These are phyloP conservation scores for Calonectria multiphialidica DNA, from an alignment of 2,329 filamentous ascomycete species.

Conservation along the genomic window DNA sequence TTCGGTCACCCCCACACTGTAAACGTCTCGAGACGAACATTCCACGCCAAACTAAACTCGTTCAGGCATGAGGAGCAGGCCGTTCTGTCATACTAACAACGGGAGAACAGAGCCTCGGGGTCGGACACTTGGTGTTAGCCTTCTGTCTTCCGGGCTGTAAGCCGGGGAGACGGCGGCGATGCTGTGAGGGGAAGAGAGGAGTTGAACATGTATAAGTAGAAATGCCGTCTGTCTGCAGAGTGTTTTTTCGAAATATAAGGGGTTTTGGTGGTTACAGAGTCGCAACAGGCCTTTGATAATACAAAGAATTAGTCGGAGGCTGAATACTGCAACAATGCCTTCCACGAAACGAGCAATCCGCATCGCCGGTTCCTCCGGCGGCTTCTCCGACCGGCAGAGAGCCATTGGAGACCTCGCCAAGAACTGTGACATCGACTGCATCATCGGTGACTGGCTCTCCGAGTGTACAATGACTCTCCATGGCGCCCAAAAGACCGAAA, in stretches of 20 bases:
- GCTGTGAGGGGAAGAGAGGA: slow-evolving; percentile 4
- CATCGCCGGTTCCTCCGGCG: slow-evolving; percentile 56
- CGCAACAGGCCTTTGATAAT: background rate
- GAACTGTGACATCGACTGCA: slow-evolving; percentile 49
- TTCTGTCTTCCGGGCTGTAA: slow-evolving; percentile 17
- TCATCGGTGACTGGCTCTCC: slow-evolving; percentile 48
- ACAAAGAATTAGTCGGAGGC: background rate
- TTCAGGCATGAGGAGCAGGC: slow-evolving; percentile 6
- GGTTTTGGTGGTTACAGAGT: background rate
- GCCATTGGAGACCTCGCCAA: slow-evolving; percentile 56
- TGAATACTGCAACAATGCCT: slow-evolving; percentile 32
- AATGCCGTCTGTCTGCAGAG: background rate
- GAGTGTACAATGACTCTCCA: slow-evolving; percentile 50
- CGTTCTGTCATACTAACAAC: background rate
- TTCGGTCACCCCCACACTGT: slow-evolving; percentile 10
- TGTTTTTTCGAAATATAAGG: background rate
- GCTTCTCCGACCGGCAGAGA: slow-evolving; percentile 57
- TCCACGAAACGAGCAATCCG: slow-evolving; percentile 51
- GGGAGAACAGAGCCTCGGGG: background rate
- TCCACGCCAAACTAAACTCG: slow-evolving; percentile 6
- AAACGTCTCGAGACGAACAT: slow-evolving; percentile 13
- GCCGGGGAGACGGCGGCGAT: slow-evolving; percentile 4
- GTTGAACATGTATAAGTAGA: slow-evolving; percentile 3
- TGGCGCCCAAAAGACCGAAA: slow-evolving; percentile 43
- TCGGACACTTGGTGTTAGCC: slow-evolving; percentile 6